phyloP scores from a whole-genome alignment of 2,329 filamentous ascomycete genomes.

The Sporothrix dimorphospora region DNA sequence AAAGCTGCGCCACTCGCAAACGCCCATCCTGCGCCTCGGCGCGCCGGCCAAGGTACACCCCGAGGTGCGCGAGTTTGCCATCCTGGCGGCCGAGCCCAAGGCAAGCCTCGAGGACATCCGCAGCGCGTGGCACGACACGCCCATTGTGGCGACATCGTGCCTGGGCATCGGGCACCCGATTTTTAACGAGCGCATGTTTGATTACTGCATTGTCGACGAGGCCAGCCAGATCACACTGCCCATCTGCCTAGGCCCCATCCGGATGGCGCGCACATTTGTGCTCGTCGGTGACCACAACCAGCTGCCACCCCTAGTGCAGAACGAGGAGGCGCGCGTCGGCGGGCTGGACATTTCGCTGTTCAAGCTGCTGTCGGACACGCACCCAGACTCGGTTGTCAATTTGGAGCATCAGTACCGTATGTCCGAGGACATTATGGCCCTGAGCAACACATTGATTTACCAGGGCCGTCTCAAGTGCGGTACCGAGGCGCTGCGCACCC shows the following conservation, averaged over 20 bases:
- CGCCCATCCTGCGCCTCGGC: constrained; percentile 82
- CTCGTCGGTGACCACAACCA: constrained; percentile 97
- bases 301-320: constrained; percentile 89
- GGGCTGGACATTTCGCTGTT: constrained; percentile 93
- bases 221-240: constrained; percentile 96
- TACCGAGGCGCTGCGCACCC: constrained; percentile 71
- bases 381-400: constrained; percentile 85
- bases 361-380: constrained; percentile 86
- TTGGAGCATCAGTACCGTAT: constrained; percentile 97
- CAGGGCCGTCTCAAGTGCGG: constrained; percentile 88
- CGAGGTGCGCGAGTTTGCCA: constrained; percentile 83
- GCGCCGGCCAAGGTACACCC: constrained; percentile 83
- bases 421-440: constrained; percentile 94
- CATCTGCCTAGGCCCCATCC: constrained; percentile 90
- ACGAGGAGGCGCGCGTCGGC: constrained; percentile 81
- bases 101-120: constrained; percentile 81
- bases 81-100: constrained; percentile 73
- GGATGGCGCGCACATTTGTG: constrained; percentile 90
- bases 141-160: constrained; percentile 93
- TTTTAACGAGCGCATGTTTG: constrained; percentile 87
- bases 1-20: constrained; percentile 72
- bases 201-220: constrained; percentile 98
- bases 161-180: constrained; percentile 87
- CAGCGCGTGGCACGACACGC: constrained; percentile 79
- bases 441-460: constrained; percentile 94